phyloP scores from a whole-genome alignment of 345 rosid genomes.

The Syzygium aqueum region DNA sequence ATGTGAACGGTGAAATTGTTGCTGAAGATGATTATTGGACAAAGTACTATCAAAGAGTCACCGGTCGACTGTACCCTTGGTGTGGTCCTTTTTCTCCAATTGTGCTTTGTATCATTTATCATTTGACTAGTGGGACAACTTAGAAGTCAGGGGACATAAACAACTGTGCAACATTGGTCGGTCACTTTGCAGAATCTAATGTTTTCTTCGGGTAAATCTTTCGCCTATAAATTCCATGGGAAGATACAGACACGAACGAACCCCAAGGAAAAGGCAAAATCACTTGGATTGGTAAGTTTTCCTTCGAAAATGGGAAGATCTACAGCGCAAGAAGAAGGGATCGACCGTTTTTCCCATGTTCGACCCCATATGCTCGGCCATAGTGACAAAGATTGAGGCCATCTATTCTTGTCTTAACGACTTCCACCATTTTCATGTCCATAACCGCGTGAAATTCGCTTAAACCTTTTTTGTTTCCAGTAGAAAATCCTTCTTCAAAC shows the following conservation, averaged over 20 bases:
- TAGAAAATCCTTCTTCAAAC: not conserved
- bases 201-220: not conserved
- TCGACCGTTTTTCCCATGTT: too few relatives aligned
- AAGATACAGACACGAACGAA: too few relatives aligned
- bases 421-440: not conserved
- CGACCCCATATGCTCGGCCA: not conserved
- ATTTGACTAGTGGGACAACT: not conserved
- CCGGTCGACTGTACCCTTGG: not conserved
- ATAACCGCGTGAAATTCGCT: not conserved
- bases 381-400: not conserved
- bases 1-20: not conserved
- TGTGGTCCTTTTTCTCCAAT: not conserved
- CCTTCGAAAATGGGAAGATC: too few relatives aligned
- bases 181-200: not conserved
- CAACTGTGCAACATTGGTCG: not conserved
- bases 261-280: too few relatives aligned
- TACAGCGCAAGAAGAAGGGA: too few relatives aligned
- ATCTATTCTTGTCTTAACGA: not conserved
- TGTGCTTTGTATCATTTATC: not conserved
- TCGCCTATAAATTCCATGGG: too few relatives aligned
- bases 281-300: too few relatives aligned
- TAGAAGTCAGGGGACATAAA: not conserved
- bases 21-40: not conserved
- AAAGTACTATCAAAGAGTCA: not conserved
- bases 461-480: not conserved